Evolutionary conservation across 768 basidiomycete genomes (phyloP).

Genomic region (Trametes punicea): DNA sequence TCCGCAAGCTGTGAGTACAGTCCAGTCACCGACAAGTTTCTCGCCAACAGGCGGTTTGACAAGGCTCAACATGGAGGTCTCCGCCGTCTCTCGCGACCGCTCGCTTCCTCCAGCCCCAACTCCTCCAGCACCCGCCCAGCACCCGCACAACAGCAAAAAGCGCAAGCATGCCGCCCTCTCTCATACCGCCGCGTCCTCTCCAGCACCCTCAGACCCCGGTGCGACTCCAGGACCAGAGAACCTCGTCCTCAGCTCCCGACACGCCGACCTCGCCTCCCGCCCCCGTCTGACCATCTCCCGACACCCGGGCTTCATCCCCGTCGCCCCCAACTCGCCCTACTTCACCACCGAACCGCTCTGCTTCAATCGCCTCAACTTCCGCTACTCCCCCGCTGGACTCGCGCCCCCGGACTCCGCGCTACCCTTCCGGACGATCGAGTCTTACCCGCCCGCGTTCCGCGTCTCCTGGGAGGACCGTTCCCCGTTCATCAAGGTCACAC

Average conservation of each 20-base stretch:
- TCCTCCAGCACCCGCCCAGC: conserved; percentile 18
- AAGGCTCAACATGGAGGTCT: conserved; percentile 24
- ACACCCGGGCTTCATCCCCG: conserved; percentile 63
- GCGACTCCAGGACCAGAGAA: conserved; percentile 38
- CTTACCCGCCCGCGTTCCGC: conserved; percentile 62
- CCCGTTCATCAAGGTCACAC: conserved; percentile 72
- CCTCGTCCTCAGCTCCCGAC: conserved; percentile 58
- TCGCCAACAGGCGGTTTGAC: conserved; percentile 16
- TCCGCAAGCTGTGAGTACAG: background rate
- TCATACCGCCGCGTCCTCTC: conserved; percentile 30
- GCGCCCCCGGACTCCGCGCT: conserved; percentile 51
- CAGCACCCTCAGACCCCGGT: conserved; percentile 34
- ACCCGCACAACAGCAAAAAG: conserved; percentile 32
- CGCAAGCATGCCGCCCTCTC: conserved; percentile 50
- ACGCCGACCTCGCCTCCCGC: conserved; percentile 60
- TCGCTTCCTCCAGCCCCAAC: conserved; percentile 36
- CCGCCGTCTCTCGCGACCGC: conserved; percentile 28
- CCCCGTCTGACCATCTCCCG: conserved; percentile 73
- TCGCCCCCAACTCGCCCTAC: conserved; percentile 53
- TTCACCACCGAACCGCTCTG: conserved; percentile 68
- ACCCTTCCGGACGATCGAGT: conserved; percentile 80
- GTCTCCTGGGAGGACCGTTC: conserved; percentile 93
- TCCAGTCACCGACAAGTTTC: background rate
- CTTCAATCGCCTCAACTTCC: conserved; percentile 73
- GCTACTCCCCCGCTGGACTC: conserved; percentile 79